phyloP scores from a whole-genome alignment of 768 basidiomycete species.

The Pleurotus salmoneostramineus region DNA sequence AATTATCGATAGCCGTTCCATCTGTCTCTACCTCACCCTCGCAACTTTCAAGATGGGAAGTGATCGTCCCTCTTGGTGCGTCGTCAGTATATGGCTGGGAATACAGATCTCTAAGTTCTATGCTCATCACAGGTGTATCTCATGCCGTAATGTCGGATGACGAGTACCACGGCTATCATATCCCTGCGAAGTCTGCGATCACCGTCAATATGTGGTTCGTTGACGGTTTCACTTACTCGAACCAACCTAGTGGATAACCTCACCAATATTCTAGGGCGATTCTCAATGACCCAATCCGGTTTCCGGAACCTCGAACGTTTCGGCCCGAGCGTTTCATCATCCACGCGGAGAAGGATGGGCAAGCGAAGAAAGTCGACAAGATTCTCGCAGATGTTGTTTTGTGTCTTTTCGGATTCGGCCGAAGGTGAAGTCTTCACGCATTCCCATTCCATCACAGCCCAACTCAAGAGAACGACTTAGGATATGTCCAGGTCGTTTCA shows the following conservation, averaged over 20 bases:
- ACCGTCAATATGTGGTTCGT: slow-evolving; percentile 29
- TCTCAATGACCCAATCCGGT: slow-evolving; percentile 26
- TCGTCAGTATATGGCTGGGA: too few relatives aligned
- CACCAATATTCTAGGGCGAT: slow-evolving; percentile 24
- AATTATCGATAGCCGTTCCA: too few relatives aligned
- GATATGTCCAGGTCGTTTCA: slow-evolving; percentile 7
- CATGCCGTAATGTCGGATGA: slow-evolving; percentile 35
- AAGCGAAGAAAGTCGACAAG: neutral
- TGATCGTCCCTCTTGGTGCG: too few relatives aligned
- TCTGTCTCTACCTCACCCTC: too few relatives aligned
- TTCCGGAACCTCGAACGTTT: slow-evolving; percentile 31
- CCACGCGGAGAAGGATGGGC: slow-evolving; percentile 24
- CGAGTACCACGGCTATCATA: slow-evolving; percentile 37
- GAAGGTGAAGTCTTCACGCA: neutral
- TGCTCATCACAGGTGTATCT: slow-evolving; percentile 20
- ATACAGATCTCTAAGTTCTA: too few relatives aligned
- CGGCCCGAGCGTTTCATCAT: slow-evolving; percentile 43
- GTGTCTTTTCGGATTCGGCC: slow-evolving; percentile 32
- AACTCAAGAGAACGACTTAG: neutral
- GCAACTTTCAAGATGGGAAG: too few relatives aligned
- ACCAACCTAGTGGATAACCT: slow-evolving; percentile 2
- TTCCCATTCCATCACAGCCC: neutral
- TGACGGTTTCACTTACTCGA: neutral
- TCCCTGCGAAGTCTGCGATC: slow-evolving; percentile 37
- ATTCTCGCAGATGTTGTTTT: slow-evolving; percentile 1